Evolutionary conservation across 345 rosid genomes (phyloP).

Genomic region (Sapria himalayana): DNA sequence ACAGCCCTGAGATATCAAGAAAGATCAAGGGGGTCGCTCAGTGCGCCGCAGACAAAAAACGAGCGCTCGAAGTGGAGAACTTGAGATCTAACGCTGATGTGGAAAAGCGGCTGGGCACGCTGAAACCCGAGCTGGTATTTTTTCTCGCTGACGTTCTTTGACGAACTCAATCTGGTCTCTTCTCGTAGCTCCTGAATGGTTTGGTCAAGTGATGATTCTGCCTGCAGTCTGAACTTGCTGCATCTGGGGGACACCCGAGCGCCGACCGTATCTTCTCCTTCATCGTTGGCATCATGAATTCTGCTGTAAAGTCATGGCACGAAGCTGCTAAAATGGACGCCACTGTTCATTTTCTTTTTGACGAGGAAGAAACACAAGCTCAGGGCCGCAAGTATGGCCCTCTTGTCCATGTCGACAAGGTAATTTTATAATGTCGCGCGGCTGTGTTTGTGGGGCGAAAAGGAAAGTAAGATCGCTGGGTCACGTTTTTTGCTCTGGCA

Average conservation of each 20-base stretch:
- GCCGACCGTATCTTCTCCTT: conserved; percentile 56
- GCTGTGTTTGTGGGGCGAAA: no score
- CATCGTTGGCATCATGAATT: conserved; percentile 57
- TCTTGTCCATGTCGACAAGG: conserved; percentile 77
- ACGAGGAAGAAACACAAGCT: conserved; percentile 55
- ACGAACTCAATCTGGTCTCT: no score
- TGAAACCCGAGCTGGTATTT: conserved; percentile 65
- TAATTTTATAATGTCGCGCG: no score
- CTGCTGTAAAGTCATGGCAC: conserved; percentile 67
- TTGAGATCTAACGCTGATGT: conserved; percentile 61
- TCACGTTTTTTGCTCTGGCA: conserved; percentile 14
- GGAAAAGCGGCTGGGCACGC: conserved; percentile 38
- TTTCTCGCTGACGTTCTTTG: no score
- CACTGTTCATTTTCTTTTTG: conserved; percentile 56
- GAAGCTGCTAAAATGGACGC: conserved; percentile 65
- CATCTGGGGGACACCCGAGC: conserved; percentile 34
- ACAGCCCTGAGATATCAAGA: conserved; percentile 69
- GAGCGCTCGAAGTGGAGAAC: conserved; percentile 67
- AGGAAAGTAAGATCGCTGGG: no score
- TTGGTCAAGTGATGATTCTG: conserved; percentile 6
- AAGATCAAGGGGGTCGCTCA: conserved; percentile 61
- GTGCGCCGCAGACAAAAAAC: conserved; percentile 55
- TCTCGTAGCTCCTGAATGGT: neutral
- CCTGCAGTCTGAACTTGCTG: conserved; percentile 45
- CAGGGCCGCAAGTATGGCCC: conserved; percentile 66